Conservation (phyloP, 2,329 filamentous ascomycete species). For the Alternaria brassicae region DNA sequence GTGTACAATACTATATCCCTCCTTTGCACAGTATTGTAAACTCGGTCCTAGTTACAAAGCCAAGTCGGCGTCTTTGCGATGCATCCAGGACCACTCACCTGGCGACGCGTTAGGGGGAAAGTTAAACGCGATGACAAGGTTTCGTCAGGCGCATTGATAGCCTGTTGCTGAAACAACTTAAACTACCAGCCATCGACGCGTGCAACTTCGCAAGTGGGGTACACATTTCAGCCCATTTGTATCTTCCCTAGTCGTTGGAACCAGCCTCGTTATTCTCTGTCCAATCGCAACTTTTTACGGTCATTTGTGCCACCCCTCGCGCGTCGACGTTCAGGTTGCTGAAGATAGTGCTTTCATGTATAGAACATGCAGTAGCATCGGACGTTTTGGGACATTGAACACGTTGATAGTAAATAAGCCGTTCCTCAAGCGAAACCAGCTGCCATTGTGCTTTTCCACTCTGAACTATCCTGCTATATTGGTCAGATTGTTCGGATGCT, state of each 20-base stretch:
- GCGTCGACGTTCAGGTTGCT: background rate
- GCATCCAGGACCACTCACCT: background rate
- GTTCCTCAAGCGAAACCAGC: slow-evolving; percentile 24
- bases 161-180: background rate
- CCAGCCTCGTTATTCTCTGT: background rate
- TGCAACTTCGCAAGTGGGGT: background rate
- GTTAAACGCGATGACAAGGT: background rate
- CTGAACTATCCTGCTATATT: background rate
- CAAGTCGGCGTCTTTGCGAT: background rate
- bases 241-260: background rate
- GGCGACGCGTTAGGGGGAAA: background rate
- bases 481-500: background rate
- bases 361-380: background rate
- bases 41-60: background rate
- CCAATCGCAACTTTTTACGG: background rate
- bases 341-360: background rate
- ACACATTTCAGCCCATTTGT: background rate
- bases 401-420: background rate
- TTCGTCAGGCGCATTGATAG: background rate
- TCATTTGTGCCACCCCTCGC: background rate
- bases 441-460: background rate
- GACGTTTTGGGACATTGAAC: background rate
- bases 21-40: background rate
- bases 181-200: background rate
- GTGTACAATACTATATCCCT: background rate